phyloP scores from a whole-genome alignment of 2,329 filamentous ascomycete genomes.

The Phymatotrichopsis omnivora region DNA sequence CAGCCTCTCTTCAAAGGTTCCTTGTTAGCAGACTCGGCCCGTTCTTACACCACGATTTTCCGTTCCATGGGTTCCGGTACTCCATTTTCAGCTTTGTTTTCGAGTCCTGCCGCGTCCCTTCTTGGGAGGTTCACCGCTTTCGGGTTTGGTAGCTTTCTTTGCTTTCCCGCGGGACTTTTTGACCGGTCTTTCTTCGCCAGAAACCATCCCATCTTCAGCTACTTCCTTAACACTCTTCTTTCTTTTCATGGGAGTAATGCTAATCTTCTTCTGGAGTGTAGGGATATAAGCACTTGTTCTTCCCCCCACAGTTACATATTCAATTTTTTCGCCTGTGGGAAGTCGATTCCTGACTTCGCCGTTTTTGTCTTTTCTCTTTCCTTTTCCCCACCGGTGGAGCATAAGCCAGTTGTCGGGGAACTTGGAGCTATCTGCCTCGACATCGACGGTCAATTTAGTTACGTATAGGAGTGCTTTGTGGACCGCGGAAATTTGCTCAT shows the following conservation, averaged over 20 bases:
- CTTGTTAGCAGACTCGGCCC: too few relatives aligned
- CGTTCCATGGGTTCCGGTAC: too few relatives aligned
- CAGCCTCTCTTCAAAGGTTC: too few relatives aligned
- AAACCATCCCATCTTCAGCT: too few relatives aligned
- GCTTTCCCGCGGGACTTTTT: too few relatives aligned
- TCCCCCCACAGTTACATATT: constrained; percentile 79
- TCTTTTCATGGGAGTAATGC: constrained; percentile 41
- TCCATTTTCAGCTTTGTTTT: too few relatives aligned
- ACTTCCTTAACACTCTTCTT: constrained; percentile 39
- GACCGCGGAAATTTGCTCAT: constrained; percentile 59
- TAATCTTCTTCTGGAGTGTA: constrained; percentile 72
- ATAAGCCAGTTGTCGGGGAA: constrained; percentile 87
- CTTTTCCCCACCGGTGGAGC: constrained; percentile 80
- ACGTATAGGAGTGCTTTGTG: constrained; percentile 67
- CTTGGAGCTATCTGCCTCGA: constrained; percentile 67
- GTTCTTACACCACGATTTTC: too few relatives aligned
- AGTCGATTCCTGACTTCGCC: too few relatives aligned
- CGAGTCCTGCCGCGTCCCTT: too few relatives aligned
- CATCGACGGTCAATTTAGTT: constrained; percentile 66
- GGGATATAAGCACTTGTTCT: constrained; percentile 85
- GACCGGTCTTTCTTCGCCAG: too few relatives aligned
- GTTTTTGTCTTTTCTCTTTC: constrained; percentile 63
- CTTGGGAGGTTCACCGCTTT: too few relatives aligned
- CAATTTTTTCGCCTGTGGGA: constrained; percentile 75
- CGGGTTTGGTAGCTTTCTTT: too few relatives aligned